Base-by-base conservation (phyloP, 169 alveolate species). In the Plasmodium gonderi region DNA sequence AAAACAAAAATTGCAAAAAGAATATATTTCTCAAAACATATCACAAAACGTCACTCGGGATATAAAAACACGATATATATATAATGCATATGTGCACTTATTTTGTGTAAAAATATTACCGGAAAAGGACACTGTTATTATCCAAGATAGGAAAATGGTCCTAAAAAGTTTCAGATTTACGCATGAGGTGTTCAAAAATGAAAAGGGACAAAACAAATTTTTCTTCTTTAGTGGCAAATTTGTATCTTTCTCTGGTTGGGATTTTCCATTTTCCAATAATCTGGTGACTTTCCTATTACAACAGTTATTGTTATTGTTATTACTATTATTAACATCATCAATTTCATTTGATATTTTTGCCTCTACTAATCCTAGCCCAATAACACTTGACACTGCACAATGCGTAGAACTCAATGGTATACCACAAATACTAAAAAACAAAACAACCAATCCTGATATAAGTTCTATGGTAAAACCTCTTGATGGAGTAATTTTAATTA, bases 381-480 rank as follows among this genome's bases (percentile, higher is more conserved):
- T 92, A 2, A 96, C 97, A 90, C 96, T 80, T 14, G 98, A 97
- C 20, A 97, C 98, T 17, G 95, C 94, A 91, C 97, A 95, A 69
- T 97, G 98, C 20, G 98, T 97, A 38, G 98, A 96, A 91, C 98
- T 96, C 74, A 97, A 93, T 0, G 98, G 98, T 9, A 97, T 90
- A 14, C 98, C 98, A 51, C 97, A 36, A 29, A 95, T 92, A 69
- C 97, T 91, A 91, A 96, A 95, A 20, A 96, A 45, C 17, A 97
- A 94, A n/a, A 97, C 98, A 3, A 96, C 91, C 75, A 94, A 75
- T 0, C 97, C 97, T 8, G 98, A 93, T 3, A 96, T 94, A 38
- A 96, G 76, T 90, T 96, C 97, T 31, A 96, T 95, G 60, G 97
- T 91, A 92, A 94, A 96, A 33, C 98, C 98, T 60, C 97, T 69